These are phyloP conservation scores for Cytospora piceicola DNA, from an alignment of 2,329 filamentous ascomycete genomes.

Conservation along the genomic window DNA sequence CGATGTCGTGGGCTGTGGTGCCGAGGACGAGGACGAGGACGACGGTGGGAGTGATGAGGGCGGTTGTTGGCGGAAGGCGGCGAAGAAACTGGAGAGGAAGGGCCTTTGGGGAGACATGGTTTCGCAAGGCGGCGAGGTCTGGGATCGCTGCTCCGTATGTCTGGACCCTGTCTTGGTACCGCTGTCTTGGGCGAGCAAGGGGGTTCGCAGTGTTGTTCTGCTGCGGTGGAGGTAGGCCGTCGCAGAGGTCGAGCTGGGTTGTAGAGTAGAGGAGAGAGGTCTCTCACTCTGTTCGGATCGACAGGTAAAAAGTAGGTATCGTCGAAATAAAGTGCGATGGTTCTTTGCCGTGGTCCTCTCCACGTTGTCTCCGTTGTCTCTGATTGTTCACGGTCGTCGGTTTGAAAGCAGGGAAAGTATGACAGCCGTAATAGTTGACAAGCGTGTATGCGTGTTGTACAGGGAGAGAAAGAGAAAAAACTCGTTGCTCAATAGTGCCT, in stretches of 20 bases:
- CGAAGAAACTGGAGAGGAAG: slow-evolving; percentile 61
- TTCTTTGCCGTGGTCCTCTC: background rate
- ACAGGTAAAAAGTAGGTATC: background rate
- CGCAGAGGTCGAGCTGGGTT: background rate
- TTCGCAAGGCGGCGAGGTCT: slow-evolving; percentile 7
- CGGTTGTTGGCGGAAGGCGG: slow-evolving; percentile 56
- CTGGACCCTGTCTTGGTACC: background rate
- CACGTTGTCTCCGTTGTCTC: background rate
- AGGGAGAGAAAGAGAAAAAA: too few species aligned
- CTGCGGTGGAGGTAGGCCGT: background rate
- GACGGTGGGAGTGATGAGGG: slow-evolving; percentile 37
- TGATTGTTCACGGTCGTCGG: background rate
- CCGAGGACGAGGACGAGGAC: slow-evolving; percentile 35
- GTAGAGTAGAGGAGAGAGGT: background rate
- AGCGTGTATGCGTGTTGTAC: background rate
- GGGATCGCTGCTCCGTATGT: background rate
- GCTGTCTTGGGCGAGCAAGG: background rate
- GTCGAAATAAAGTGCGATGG: background rate
- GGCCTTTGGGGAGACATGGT: slow-evolving; percentile 58
- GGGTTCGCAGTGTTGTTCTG: background rate
- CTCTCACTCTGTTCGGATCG: background rate
- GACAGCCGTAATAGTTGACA: background rate
- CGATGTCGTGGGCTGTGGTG: background rate
- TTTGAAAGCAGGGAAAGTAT: background rate
- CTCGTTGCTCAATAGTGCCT: too few species aligned